These are phyloP conservation scores for Talaromyces sp. DNA, from an alignment of 2,329 filamentous ascomycete species.

Conservation along the genomic window DNA sequence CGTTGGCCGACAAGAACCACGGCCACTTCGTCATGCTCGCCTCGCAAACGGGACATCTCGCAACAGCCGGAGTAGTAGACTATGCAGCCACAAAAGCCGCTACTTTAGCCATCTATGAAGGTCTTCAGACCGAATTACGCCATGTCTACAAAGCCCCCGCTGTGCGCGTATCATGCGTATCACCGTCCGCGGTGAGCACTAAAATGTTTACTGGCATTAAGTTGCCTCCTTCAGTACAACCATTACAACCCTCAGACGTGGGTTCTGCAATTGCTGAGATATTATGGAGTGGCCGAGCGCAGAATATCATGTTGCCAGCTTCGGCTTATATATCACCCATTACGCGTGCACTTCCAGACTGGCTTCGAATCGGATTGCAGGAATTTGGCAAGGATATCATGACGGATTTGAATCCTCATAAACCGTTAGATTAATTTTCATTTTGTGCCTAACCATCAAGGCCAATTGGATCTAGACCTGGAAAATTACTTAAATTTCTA, in stretches of 20 bases:
- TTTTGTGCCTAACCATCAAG: not conserved
- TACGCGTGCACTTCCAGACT: slow-evolving; percentile 6
- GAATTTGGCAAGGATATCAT: slow-evolving; percentile 12
- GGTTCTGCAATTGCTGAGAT: not conserved
- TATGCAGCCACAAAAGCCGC: slow-evolving; percentile 66
- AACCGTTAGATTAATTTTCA: not conserved
- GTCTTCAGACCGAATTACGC: slow-evolving; percentile 55
- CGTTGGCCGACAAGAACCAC: slow-evolving; percentile 62
- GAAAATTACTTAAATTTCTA: not conserved
- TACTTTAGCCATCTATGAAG: slow-evolving; percentile 66
- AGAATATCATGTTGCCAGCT: slow-evolving; percentile 11
- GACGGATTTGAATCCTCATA: slow-evolving; percentile 5
- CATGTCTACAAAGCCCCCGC: slow-evolving; percentile 60
- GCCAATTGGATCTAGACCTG: not conserved
- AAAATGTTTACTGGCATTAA: slow-evolving; percentile 13
- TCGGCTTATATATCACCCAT: not conserved
- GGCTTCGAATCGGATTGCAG: slow-evolving; percentile 10
- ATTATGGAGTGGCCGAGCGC: slow-evolving; percentile 7
- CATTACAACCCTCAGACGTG: not conserved
- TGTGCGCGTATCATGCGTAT: slow-evolving; percentile 44
- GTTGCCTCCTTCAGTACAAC: not conserved
- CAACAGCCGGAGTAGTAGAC: slow-evolving; percentile 63
- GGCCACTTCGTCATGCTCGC: slow-evolving; percentile 71
- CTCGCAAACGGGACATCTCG: slow-evolving; percentile 59
- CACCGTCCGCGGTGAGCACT: slow-evolving; percentile 3